phyloP scores from a whole-genome alignment of 805 yeast genomes.

The Metschnikowia kofuensis region DNA sequence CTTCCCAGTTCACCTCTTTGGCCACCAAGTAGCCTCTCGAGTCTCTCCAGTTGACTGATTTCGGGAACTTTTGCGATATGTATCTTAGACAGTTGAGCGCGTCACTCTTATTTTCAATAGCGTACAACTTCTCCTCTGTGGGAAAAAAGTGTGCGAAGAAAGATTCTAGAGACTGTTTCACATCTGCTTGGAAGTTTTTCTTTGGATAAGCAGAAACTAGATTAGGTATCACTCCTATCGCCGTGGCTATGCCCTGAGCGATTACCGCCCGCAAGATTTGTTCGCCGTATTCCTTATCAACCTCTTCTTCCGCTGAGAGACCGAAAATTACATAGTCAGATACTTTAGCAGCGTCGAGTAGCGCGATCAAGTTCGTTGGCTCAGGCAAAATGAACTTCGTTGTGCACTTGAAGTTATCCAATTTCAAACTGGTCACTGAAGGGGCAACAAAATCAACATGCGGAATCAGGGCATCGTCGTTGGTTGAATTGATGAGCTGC shows the following conservation, averaged over 20 bases:
- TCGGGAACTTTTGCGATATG: conserved; percentile 84
- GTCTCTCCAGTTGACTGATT: conserved; percentile 87
- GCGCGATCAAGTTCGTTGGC: conserved; percentile 57
- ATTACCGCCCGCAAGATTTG: conserved; percentile 84
- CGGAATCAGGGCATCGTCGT: conserved; percentile 18
- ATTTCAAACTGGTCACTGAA: conserved; percentile 49
- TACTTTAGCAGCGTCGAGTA: conserved; percentile 82
- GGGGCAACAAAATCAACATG: conserved; percentile 31
- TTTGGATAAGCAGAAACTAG: conserved; percentile 64
- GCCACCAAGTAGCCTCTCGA: conserved; percentile 85
- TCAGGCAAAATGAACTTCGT: conserved; percentile 75
- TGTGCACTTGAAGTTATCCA: conserved; percentile 70
- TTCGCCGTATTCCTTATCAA: conserved; percentile 78
- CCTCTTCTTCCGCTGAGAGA: conserved; percentile 83
- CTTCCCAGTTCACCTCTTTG: conserved; percentile 50
- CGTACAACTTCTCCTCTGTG: conserved; percentile 70
- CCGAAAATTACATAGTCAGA: conserved; percentile 90
- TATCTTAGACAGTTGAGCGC: conserved; percentile 68
- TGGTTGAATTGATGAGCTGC: conserved; percentile 42
- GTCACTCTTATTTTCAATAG: conserved; percentile 66
- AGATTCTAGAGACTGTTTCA: conserved; percentile 42
- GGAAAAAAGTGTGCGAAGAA: conserved; percentile 50
- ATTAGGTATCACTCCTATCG: conserved; percentile 76
- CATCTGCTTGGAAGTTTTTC: conserved; percentile 70
- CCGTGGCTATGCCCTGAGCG: conserved; percentile 87